Base-by-base conservation (phyloP, 1,284 basidiomycete species). In the Ceratobasidium sp. region DNA sequence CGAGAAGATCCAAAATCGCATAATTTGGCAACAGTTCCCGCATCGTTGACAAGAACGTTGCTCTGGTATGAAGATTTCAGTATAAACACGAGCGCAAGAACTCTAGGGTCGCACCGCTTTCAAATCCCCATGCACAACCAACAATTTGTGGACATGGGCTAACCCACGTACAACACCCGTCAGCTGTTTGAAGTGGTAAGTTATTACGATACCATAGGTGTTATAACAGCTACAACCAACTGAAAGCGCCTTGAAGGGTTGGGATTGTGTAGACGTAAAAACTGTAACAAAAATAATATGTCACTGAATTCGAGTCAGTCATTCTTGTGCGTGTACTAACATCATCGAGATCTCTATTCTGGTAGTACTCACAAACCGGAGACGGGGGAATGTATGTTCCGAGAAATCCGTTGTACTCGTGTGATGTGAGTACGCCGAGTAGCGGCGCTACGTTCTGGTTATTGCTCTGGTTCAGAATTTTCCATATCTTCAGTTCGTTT, bases 1-100 rank as follows among this genome's bases (percentile, higher is more conserved):
- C 61, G 60, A 28, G 72, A 76, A 3, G 72, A 76, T 15, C 72
- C 72, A 55, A 76, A 76, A 28, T 76, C 72, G 18, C 61, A 76
- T 66, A 76, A 42, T n/a, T 75, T 75, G 20, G 49, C 51, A 1
- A 53, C 39, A 9, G 2, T 28, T 42, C 51, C 58, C 2, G 20
- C 10, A n/a, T 72, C 39, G 40, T 56, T 49, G 18, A 76, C 33
- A 9, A 76, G 28, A 40, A 76, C 51, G 33, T 76, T 76, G n/a
- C 0, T 13, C 72, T 76, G 15, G 10, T 55, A 20, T 6, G 10
- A 10, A 18, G 6, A 20, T 44, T 44, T 28, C 3, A n/a, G 49
- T 18, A 20, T 6, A 18, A 51, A 20, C 5, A 20, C 15, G 18
- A 51, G 51, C 18, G 18, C n/a, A 20, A 33, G n/a, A 20, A 53